Base-by-base conservation (phyloP, 2,329 filamentous ascomycete species). In the Apiospora aurea region DNA sequence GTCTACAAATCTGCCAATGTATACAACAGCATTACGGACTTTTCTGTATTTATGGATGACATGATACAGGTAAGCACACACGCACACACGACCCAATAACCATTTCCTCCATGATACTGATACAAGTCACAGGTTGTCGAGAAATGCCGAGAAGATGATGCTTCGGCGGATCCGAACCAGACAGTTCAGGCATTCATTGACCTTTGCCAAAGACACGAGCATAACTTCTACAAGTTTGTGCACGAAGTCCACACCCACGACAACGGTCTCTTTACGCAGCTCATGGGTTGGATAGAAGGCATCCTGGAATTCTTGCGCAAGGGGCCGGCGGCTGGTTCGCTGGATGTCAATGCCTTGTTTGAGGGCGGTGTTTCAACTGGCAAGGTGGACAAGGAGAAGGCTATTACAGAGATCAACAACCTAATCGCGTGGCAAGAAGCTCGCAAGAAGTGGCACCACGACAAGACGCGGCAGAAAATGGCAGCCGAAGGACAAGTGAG, bases 1-100 rank as follows among this genome's bases (percentile, higher is more conserved):
- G 96, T 99, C 0, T 99, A 99, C 87, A 99, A 98, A 84, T 97
- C 95, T 26, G 96, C 96, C 75, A 99, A 98, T 77, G 96, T 99
- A 38, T 98, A 98, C 87, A 96, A 91, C 85, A 97, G 94, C 79
- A 96, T 99, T 73, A 98, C 96, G 0, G 96, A 99, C 82, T 98
- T 99, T 84, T 93, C 96, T 0, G 87, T 91, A 51, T 99, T 99
- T 78, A 90, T 96, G 70, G 95, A 98, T 79, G 96, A 99, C 81
- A 93, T 95, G 80, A 97, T 98, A 76, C 88, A 90, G 78, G 94
- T 95, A 75, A 75, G 83, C 72, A 34, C 18, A 64, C 13, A 16
- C 1, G 3, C 26, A 29, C 26, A 29, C 26, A 29, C 26, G 43
- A n/a, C 11, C 3, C 26, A 72, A 11, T 29, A 16, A 18, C 13